These are phyloP conservation scores for Vitis hybrid DNA, from an alignment of 177 flowering plant species.

Conservation along the genomic window DNA sequence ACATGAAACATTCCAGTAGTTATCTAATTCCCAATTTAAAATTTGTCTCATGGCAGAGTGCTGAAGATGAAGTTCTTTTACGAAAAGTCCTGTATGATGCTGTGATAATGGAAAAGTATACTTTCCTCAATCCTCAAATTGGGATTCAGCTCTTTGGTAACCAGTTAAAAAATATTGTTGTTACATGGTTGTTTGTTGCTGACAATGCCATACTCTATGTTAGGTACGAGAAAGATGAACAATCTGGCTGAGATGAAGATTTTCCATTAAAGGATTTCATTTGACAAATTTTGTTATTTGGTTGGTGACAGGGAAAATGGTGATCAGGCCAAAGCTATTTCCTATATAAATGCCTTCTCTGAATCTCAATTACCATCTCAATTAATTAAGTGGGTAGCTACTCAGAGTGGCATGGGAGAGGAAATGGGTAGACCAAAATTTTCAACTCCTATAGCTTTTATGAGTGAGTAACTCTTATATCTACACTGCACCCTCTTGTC, in stretches of 20 bases:
- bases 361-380: conserved; percentile 16
- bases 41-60: conserved; percentile 15
- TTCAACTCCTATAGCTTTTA: conserved; percentile 30
- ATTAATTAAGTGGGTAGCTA: conserved; percentile 19
- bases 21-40: not conserved
- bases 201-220: conserved; percentile 20
- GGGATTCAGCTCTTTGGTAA: conserved; percentile 3
- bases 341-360: conserved; percentile 21
- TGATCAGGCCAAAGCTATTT: conserved; percentile 14
- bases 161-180: conserved; percentile 17
- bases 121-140: conserved; percentile 14
- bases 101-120: conserved; percentile 18
- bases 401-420: conserved; percentile 9
- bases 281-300: not conserved
- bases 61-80: conserved; percentile 24
- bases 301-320: conserved; percentile 20
- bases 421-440: conserved; percentile 9
- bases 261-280: not conserved
- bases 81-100: conserved; percentile 24
- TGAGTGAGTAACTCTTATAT: conserved; percentile 30
- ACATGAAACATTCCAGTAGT: not conserved
- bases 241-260: not conserved
- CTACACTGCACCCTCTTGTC: not conserved
- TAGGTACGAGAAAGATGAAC: conserved; percentile 19
- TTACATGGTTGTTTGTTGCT: conserved; percentile 26